Evolutionary conservation across 441 rosid species (phyloP), one percentile per base, ranked within the genome.

Genomic region (Omphalea diandra): DNA sequence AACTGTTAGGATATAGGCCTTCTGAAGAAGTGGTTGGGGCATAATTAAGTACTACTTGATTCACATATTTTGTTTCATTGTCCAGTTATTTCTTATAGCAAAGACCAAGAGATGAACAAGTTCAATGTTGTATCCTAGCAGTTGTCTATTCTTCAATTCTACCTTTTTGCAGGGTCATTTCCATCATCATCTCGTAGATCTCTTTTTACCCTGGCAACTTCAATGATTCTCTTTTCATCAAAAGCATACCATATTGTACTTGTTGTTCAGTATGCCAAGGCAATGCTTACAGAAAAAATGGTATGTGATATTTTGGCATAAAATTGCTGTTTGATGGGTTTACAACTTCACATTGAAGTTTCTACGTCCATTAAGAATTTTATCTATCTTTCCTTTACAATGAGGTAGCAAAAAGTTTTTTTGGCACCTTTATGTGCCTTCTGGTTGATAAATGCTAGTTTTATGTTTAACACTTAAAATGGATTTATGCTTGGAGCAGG

Each of bases 221-320:
- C 97, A 43, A 95, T 95, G 99, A 83, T 89, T 83, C 86, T 89
- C 58, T 95, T 93, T 77, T 86, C 97, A 67, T 86, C 99, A 46
- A 87, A 85, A 81, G 95, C 95, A 32, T 88, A 72, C 75, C 78
- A 81, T 77, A 85, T 92, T 65, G 71, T 71, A 67, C 76, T 92
- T 27, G 82, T 95, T 73, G 84, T 81, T 72, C 80, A 81, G 64
- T 64, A 70, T 57, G 76, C 91, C 62, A 89, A 90, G 82, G 66
- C 55, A 58, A 60, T 80, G 62, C 89, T 95, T 58, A 76, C 82
- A 47, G 95, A 81, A 72, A 84, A 81, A 83, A 82, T 58, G 85
- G 99, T 89, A 81, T 8, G 85, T 71, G 56, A 63, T n/a, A 71
- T 69, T 31, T 60, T 59, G 35, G 35, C 65, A 63, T 68, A 54